Conservation (phyloP, 2,329 filamentous ascomycete species). For the Sporothrix phasma region DNA sequence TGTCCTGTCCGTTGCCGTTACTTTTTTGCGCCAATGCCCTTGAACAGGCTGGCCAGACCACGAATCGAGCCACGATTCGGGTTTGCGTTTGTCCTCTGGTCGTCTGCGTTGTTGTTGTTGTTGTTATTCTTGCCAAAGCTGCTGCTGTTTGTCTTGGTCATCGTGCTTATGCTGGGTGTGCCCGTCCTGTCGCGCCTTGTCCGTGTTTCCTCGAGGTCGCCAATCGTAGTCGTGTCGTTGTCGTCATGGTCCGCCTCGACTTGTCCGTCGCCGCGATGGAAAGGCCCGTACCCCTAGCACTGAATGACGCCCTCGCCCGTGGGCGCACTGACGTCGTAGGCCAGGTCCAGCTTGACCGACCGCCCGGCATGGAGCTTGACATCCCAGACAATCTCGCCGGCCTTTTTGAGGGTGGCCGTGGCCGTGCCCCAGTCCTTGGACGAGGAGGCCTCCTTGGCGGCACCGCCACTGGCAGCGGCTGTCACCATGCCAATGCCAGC, state of each 20-base stretch:
- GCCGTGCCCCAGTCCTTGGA: constrained; percentile 44
- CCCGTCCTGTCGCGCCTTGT: not conserved
- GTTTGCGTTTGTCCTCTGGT: not conserved
- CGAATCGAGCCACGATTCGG: not conserved
- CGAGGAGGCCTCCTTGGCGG: constrained; percentile 17
- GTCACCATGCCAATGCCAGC: constrained; percentile 17
- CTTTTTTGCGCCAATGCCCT: not conserved
- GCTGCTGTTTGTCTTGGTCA: not conserved
- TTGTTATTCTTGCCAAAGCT: not conserved
- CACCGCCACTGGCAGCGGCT: constrained; percentile 15
- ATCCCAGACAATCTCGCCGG: constrained; percentile 49
- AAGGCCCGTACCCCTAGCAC: constrained; percentile 15
- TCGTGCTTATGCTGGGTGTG: not conserved
- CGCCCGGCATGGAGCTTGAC: constrained; percentile 48
- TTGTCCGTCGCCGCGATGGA: not conserved
- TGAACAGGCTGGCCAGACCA: not conserved
- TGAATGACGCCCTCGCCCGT: constrained; percentile 32
- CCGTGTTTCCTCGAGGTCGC: not conserved
- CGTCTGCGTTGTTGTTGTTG: not conserved
- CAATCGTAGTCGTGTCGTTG: no score
- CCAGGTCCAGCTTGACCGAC: constrained; percentile 46
- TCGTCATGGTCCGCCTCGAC: not conserved
- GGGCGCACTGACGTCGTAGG: constrained; percentile 52
- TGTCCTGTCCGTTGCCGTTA: not conserved
- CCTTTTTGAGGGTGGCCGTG: constrained; percentile 42